A percentile compares a stretch with the other conserved stretches of the same genome.
Conservation (phyloP, 768 basidiomycete species). For the Erythrobasidium yunnanense region DNA sequence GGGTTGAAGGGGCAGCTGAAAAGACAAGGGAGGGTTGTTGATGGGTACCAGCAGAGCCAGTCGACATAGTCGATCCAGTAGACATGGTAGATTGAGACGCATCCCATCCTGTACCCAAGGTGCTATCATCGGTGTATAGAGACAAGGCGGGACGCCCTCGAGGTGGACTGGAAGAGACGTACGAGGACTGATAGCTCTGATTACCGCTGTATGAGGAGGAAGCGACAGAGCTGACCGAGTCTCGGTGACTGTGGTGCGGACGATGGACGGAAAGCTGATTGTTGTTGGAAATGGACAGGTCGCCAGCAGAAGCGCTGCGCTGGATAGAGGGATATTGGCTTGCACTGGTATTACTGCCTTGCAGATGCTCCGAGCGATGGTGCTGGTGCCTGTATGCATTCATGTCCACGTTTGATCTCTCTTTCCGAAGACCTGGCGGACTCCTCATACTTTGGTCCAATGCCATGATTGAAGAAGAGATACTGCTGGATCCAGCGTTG, state of each 20-base stretch:
- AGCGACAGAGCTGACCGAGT: background rate
- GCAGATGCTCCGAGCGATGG: too few relatives aligned
- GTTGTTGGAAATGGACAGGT: background rate
- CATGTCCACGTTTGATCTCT: too few relatives aligned
- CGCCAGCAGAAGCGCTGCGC: background rate
- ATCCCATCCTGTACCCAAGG: background rate
- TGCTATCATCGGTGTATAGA: constrained; percentile 11
- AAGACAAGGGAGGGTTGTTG: background rate
- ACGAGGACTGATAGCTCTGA: background rate
- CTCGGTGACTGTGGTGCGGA: background rate
- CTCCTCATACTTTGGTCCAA: too few relatives aligned
- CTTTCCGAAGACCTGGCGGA: too few relatives aligned
- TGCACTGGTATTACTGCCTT: too few relatives aligned
- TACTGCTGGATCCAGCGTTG: too few relatives aligned
- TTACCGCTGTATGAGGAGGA: background rate
- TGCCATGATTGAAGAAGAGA: too few relatives aligned
- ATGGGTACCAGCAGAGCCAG: background rate
- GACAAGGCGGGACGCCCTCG: background rate
- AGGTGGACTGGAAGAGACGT: background rate
- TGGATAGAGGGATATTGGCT: background rate
- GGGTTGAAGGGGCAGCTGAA: background rate
- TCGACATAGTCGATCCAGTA: too few relatives aligned
- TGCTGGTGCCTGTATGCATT: too few relatives aligned
- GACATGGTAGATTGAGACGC: background rate
- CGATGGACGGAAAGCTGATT: background rate